phyloP scores from a whole-genome alignment of 164 flowering plant genomes.

The Tinospora cordifolia region DNA sequence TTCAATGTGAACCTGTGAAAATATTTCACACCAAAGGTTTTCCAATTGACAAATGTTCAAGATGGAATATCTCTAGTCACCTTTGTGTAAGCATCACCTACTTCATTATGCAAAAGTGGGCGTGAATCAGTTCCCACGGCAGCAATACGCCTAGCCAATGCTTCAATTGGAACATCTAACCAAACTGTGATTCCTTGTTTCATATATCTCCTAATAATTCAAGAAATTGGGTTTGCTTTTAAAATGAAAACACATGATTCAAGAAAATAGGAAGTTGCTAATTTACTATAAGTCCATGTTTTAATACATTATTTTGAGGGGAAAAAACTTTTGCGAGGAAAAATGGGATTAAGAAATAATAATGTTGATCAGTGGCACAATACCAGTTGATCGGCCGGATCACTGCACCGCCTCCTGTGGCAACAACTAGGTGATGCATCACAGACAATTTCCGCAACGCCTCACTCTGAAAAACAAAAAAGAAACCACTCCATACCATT shows the following conservation, averaged over 20 bases:
- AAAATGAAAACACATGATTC: not conserved
- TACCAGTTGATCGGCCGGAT: slow-evolving; percentile 84
- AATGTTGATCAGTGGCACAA: not conserved
- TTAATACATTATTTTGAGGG: no score
- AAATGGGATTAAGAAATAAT: no score
- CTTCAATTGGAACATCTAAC: slow-evolving; percentile 91
- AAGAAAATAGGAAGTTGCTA: not conserved
- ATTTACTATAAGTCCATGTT: no score
- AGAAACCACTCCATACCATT: not conserved
- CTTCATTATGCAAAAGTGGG: slow-evolving; percentile 73
- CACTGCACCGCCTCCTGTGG: slow-evolving; percentile 99
- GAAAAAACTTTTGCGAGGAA: no score
- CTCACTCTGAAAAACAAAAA: slow-evolving; percentile 44
- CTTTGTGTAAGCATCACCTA: slow-evolving; percentile 74
- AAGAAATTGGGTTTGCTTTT: not conserved
- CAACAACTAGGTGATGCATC: slow-evolving; percentile 64
- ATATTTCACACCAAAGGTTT: not conserved
- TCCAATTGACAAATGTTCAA: not conserved
- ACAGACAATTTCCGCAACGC: slow-evolving; percentile 50
- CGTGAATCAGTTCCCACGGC: slow-evolving; percentile 87
- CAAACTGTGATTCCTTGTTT: slow-evolving; percentile 78
- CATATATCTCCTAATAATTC: slow-evolving; percentile 67
- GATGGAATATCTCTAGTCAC: slow-evolving; percentile 24
- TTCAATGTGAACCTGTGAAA: not conserved
- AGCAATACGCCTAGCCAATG: slow-evolving; percentile 79